phyloP scores from a whole-genome alignment of 129 eudicot species.

The Centella asiatica region DNA sequence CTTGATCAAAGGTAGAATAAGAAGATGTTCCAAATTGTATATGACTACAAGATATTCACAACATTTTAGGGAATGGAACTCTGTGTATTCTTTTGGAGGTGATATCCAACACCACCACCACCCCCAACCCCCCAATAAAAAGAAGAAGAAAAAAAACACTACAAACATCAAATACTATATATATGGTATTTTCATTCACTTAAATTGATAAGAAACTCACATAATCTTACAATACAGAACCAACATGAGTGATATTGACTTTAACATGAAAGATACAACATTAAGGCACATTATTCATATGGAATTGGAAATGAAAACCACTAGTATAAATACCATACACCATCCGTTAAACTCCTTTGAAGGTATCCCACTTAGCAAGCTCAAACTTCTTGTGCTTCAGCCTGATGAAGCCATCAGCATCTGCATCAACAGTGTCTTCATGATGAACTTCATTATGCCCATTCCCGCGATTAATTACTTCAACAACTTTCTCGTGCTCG shows the following conservation, averaged over 20 bases:
- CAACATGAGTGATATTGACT: neutral
- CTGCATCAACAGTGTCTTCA: conserved; percentile 25
- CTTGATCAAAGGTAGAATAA: too few species aligned
- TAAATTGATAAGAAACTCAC: too few species aligned
- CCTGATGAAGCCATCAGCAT: conserved; percentile 32
- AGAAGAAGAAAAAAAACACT: too few species aligned
- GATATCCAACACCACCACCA: too few species aligned
- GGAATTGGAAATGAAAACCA: neutral
- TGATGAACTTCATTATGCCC: conserved; percentile 4
- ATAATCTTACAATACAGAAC: neutral
- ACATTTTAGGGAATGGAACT: too few species aligned
- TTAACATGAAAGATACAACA: neutral
- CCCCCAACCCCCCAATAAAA: neutral
- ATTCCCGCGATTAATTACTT: conserved; percentile 1
- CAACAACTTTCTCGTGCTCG: conserved; percentile 11
- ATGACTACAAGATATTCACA: too few species aligned
- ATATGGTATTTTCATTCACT: neutral
- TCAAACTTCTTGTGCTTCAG: conserved; percentile 39
- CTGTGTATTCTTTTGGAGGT: too few species aligned
- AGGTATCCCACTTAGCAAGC: conserved; percentile 20
- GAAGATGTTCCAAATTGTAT: too few species aligned
- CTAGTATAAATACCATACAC: neutral
- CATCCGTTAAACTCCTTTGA: conserved; percentile 7
- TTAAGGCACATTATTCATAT: conserved; percentile 9
- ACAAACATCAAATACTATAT: too few species aligned